A percentile compares a stretch with the other conserved stretches of the same genome.
phyloP scores from a whole-genome alignment of 2,329 filamentous ascomycete genomes.

The Aspergillus uvarum region DNA sequence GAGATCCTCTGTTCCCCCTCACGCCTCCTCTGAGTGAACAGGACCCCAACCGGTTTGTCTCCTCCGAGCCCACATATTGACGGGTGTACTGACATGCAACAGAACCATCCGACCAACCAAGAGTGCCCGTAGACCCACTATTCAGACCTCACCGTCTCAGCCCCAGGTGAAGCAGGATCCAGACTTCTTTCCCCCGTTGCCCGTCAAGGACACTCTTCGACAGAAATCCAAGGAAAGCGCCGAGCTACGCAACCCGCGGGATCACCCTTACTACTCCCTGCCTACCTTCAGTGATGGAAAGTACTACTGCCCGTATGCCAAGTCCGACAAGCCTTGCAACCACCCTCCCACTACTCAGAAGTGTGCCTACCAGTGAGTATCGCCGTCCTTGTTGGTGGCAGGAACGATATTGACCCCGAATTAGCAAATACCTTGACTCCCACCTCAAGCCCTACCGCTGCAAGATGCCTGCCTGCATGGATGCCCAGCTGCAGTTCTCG shows the following conservation, averaged over 20 bases:
- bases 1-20: slow-evolving; percentile 41
- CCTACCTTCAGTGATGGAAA: slow-evolving; percentile 66
- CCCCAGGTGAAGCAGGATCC: slow-evolving; percentile 37
- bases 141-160: slow-evolving; percentile 35
- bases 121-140: slow-evolving; percentile 37
- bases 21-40: slow-evolving; percentile 41
- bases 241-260: slow-evolving; percentile 42
- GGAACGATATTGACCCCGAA: slow-evolving; percentile 19
- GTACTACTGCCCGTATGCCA: slow-evolving; percentile 87
- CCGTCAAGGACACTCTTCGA: slow-evolving; percentile 35
- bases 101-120: slow-evolving; percentile 44
- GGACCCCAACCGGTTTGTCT: slow-evolving; percentile 43
- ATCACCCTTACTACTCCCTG: slow-evolving; percentile 45
- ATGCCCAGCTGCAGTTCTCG: slow-evolving; percentile 86
- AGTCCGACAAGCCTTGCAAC: slow-evolving; percentile 68
- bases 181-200: slow-evolving; percentile 38
- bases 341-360: slow-evolving; percentile 95
- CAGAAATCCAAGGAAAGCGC: slow-evolving; percentile 39
- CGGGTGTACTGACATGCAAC: slow-evolving; percentile 3
- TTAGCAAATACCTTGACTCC: slow-evolving; percentile 93
- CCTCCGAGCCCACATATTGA: slow-evolving; percentile 7
- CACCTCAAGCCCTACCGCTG: slow-evolving; percentile 96
- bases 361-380: slow-evolving; percentile 94
- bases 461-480: slow-evolving; percentile 79
- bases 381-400: slow-evolving; percentile 7